Evolutionary conservation across 352 stramenopile genomes (phyloP), one percentile per base, ranked within the genome.

Genomic region (Pythium guiyangense): DNA sequence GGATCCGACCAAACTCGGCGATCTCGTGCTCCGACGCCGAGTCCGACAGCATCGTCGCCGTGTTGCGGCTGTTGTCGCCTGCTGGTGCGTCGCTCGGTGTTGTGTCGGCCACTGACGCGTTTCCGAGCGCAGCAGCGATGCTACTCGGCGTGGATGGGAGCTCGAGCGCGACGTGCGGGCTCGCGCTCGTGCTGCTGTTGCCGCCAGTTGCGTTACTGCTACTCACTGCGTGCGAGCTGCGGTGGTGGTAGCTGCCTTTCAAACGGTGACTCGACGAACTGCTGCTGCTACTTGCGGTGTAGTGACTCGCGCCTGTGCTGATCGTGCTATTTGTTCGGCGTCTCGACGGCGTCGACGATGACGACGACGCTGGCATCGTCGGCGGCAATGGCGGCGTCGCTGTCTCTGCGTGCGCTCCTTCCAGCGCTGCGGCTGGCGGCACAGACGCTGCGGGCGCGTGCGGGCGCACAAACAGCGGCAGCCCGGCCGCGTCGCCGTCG

Each of bases 11-110:
- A 54, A 92, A 92, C 62, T 75, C 77, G 4, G 76, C 79, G 59
- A 92, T 88, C 64, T 92, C 79, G n/a, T 55, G 66, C 60, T 90
- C 83, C 71, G 70, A 82, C 64, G 74, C 62, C 26, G 81, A 87
- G 51, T 90, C 71, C 22, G 77, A 86, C 20, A 89, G 70, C 62
- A 89, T 71, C 35, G 37, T 46, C 25, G 42, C 49, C 10, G 43
- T 58, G 50, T 58, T 63, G 31, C 49, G 49, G 25, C 49, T 58
- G 44, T 57, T 63, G 25, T 62, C 49, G 6, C 4, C 25, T 27
- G n/a, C 42, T 18, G 49, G 17, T 0, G 43, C 44, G 34, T 52
- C 34, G 34, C 46, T 54, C 54, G 46, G 25, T 10, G 52, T 22
- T 10, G 35, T 18, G 22, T 43, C 34, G 17, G 51, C 20, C 6